These are phyloP conservation scores for Monosporascus sp. DNA, from an alignment of 2,329 filamentous ascomycete genomes.

Conservation along the genomic window DNA sequence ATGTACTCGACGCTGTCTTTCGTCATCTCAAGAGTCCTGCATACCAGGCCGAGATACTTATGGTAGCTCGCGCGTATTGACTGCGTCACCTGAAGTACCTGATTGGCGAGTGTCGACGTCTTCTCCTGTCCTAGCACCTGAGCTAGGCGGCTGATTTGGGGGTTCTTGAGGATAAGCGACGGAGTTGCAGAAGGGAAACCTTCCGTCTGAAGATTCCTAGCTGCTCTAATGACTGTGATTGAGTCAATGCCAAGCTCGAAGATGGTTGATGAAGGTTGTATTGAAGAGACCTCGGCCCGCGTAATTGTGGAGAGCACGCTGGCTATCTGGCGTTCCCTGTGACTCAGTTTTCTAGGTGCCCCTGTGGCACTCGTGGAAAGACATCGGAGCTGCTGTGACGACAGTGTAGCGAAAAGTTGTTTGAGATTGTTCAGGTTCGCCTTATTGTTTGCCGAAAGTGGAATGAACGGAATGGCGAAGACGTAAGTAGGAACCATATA, in stretches of 20 bases:
- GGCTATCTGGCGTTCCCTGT: constrained; percentile 43
- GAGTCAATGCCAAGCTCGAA: constrained; percentile 88
- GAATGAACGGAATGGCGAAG: constrained; percentile 64
- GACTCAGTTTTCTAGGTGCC: constrained; percentile 18
- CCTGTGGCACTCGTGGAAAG: constrained; percentile 35
- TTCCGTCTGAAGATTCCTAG: constrained; percentile 54
- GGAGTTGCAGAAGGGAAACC: constrained; percentile 59
- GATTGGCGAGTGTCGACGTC: constrained; percentile 7
- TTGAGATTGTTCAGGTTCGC: constrained; percentile 69
- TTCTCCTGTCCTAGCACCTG: constrained; percentile 24
- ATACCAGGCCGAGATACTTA: constrained; percentile 48
- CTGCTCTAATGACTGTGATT: constrained; percentile 71
- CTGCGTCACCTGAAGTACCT: constrained; percentile 49
- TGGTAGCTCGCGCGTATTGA: constrained; percentile 59
- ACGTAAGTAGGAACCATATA: constrained; percentile 94
- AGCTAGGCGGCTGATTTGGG: constrained; percentile 43
- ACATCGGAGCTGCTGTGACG: constrained; percentile 55
- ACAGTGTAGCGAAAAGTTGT: constrained; percentile 57
- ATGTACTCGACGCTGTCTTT: constrained; percentile 62
- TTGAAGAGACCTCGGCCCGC: constrained; percentile 33
- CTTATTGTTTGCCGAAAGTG: constrained; percentile 86
- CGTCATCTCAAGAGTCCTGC: constrained; percentile 45
- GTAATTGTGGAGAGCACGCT: constrained; percentile 50
- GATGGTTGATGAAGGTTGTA: constrained; percentile 58
- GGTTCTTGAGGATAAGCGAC: constrained; percentile 61